Evolutionary conservation across 768 basidiomycete genomes (phyloP), one percentile per base, ranked within the genome.

Genomic region (Suillus weaverae): DNA sequence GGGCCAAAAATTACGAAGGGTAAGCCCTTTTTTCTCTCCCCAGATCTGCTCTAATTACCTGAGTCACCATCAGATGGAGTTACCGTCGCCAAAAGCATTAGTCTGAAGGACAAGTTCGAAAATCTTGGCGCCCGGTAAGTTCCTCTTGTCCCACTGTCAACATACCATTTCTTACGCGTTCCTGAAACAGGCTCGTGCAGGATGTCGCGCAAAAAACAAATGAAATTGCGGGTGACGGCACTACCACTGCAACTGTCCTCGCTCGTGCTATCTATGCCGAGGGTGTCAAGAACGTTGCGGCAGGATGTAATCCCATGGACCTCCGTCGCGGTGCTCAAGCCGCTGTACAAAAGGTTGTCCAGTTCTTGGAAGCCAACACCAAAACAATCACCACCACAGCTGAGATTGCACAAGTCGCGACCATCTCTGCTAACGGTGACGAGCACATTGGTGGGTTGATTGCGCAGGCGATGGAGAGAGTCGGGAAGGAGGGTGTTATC

Each of bases 281-380:
- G 79, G 97, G 97, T 77, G 96, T 98, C 72, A 98, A 98, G 84
- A 99, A 99, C 72, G 97, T 99, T 64, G 97, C 97, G 26, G 97
- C 97, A 11, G 97, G 97, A 4, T 99, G 97, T 85, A 97, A 97
- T 82, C 97, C 97, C 14, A 99, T 98, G 96, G 97, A 99, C 81
- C 92, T 99, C 65, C 94, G 97, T 67, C 90, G 96, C n/a, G 97
- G 97, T 60, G 89, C 96, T 11, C 97, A 99, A 76, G 93, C 94
- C 11, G 97, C 97, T 56, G 97, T 99, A 54, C 93, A 97, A 77
- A 91, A 92, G 68, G 95, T 99, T 70, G 91, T 98, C 68, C 86
- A 92, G 71, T 95, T 91, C 82, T 87, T 99, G 68, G 84, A 96
- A 65, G 77, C 86, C 20, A 89, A 98, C 77, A 89, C 97, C 69